Percentiles rank a stretch among this genome's conserved stretches.
phyloP scores from a whole-genome alignment of 345 rosid species.

The Sisymbrium irio region DNA sequence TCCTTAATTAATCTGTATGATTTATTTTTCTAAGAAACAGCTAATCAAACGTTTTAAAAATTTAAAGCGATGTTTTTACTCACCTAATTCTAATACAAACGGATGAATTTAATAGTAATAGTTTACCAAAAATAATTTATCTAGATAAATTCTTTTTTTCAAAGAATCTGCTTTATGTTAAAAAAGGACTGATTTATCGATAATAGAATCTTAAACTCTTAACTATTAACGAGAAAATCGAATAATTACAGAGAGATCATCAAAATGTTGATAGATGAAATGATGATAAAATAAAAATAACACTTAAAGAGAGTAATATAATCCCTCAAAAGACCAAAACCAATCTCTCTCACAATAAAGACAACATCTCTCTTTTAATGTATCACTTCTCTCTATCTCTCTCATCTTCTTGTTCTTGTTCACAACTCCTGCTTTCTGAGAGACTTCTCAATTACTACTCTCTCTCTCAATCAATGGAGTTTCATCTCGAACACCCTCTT shows the following conservation, averaged over 20 bases:
- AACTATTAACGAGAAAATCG: background rate
- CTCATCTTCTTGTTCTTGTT: background rate
- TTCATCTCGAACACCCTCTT: conserved; percentile 74
- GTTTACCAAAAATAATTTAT: background rate
- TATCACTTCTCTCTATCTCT: conserved; percentile 19
- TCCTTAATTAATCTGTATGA: too few species aligned
- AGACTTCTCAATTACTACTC: conserved; percentile 10
- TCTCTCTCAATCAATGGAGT: conserved; percentile 50
- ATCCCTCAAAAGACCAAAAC: conserved; percentile 34
- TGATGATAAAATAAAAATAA: conserved; percentile 16
- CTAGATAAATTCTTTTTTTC: background rate
- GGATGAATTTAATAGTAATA: background rate
- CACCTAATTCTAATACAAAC: background rate
- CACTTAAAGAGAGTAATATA: background rate
- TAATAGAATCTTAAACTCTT: conserved; percentile 10
- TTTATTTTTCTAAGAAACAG: background rate
- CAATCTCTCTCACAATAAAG: conserved; percentile 20
- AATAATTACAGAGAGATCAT: conserved; percentile 18
- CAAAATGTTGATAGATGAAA: background rate
- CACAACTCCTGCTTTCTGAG: conserved; percentile 5
- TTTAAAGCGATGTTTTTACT: background rate
- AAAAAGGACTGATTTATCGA: background rate
- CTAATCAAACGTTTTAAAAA: background rate
- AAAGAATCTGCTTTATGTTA: background rate
- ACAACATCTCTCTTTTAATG: conserved; percentile 32